Base-by-base conservation (phyloP, 768 basidiomycete genomes). In the Amanita subjunquillea region DNA sequence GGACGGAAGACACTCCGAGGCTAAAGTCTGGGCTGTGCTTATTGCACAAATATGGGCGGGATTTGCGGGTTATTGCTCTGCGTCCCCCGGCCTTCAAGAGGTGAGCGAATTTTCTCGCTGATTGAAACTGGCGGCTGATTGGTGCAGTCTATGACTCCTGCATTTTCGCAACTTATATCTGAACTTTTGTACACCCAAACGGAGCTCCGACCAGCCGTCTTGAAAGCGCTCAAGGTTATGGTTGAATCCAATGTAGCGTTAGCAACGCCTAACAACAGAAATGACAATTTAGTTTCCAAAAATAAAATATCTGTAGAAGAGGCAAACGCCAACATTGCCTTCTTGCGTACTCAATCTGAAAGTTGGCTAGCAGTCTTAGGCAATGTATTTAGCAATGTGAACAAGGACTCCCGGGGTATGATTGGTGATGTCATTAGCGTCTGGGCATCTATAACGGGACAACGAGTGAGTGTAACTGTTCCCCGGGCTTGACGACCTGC, bases 301-400 rank as follows among this genome's bases (percentile, higher is more conserved):
- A 25, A 39, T 0, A 42, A 51, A 32, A 34, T 46, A 3, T 74
- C 85, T 8, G 69, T 72, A 13, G 73, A 74, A 38, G 77, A 82
- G 60, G 91, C 88, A 2, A 60, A 68, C 30, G 71, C 70, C 42
- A 93, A 93, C 58, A 57, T 97, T 25, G 71, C 65, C 1, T 87
- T 87, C 66, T 72, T 98, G 51, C 79, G 77, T 39, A 75, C 74
- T 0, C 87, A 97, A 62, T 85, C 78, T 0, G 88, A 92, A 64
- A 96, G 91, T 61, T 94, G 96, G 87, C 79, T 98, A 32, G 85
- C 91, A 0, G 92, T 98, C 4, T 73, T 96, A 42, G 93, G 98
- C 74, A 99, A 99, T 63, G 85, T 99, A n/a, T 98, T 95, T 67
- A 79, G 87, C 53, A 90, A 79, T 55, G 81, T 88, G 30, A 79